A percentile compares a stretch with the other conserved stretches of the same genome.
Conservation (phyloP, 192 early-diverging fungal genomes). For the Funneliformis mosseae region DNA sequence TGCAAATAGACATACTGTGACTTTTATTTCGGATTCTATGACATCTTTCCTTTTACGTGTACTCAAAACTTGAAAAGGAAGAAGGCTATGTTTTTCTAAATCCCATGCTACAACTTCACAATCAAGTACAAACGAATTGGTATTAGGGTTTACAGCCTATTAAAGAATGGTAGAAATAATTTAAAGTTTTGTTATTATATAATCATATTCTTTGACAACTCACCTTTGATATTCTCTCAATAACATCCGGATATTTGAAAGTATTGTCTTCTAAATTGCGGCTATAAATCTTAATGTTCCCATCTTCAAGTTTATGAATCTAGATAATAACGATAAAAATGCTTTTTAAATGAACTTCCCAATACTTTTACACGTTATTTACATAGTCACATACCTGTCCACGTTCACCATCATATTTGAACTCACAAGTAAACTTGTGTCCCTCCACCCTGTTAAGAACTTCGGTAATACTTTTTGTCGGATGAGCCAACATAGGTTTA, state of each 20-base stretch:
- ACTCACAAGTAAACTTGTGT: slow-evolving; percentile 94
- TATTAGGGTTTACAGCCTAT: slow-evolving; percentile 58
- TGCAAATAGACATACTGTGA: slow-evolving; percentile 94
- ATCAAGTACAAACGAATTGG: slow-evolving; percentile 92
- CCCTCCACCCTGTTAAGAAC: slow-evolving; percentile 93
- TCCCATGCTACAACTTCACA: slow-evolving; percentile 99
- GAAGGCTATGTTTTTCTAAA: slow-evolving; percentile 74
- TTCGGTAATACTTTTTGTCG: slow-evolving; percentile 91
- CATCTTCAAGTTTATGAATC: slow-evolving; percentile 85
- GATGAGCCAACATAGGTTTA: slow-evolving; percentile 99
- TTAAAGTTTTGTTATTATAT: neutral
- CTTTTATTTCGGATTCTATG: slow-evolving; percentile 86
- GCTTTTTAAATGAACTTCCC: neutral
- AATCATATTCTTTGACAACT: slow-evolving; percentile 5
- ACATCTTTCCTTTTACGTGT: slow-evolving; percentile 97
- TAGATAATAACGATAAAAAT: slow-evolving; percentile 35
- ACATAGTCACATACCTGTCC: slow-evolving; percentile 63
- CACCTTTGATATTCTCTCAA: slow-evolving; percentile 74
- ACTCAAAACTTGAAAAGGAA: slow-evolving; percentile 96
- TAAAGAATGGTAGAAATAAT: neutral
- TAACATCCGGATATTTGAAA: slow-evolving; percentile 91
- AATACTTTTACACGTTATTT: neutral
- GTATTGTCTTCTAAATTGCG: slow-evolving; percentile 96
- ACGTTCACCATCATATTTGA: slow-evolving; percentile 89
- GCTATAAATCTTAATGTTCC: slow-evolving; percentile 82